Evolutionary conservation across 441 rosid genomes (phyloP).

Genomic region (Lepidium campestre): DNA sequence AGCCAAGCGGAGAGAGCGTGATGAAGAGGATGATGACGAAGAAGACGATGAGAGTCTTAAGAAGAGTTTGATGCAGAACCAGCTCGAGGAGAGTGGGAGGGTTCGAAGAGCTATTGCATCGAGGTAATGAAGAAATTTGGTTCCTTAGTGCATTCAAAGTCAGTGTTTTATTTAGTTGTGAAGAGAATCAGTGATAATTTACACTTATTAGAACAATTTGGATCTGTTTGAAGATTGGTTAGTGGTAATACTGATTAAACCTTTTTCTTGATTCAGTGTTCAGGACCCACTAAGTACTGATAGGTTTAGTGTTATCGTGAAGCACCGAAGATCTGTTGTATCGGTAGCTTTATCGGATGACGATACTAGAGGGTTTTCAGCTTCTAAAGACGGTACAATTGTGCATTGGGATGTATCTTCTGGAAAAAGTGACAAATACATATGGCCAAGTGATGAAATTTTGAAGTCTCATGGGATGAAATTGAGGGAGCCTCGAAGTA

Average conservation of each 20-base stretch:
- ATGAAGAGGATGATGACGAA: conserved; percentile 38
- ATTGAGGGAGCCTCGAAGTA: conserved; percentile 56
- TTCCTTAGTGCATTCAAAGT: not conserved
- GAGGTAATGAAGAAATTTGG: conserved; percentile 38
- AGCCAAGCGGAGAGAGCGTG: conserved; percentile 37
- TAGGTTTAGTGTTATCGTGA: conserved; percentile 49
- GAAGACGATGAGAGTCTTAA: conserved; percentile 53
- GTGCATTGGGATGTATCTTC: conserved; percentile 80
- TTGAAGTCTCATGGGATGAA: conserved; percentile 72
- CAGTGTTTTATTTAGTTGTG: not conserved
- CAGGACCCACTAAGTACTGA: conserved; percentile 49
- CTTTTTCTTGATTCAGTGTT: conserved; percentile 44
- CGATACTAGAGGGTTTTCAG: conserved; percentile 78
- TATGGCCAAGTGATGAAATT: conserved; percentile 74
- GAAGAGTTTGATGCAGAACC: conserved; percentile 69
- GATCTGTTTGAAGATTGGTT: conserved; percentile 1
- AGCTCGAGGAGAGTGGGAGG: conserved; percentile 85
- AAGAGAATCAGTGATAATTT: not conserved
- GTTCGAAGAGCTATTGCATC: conserved; percentile 64
- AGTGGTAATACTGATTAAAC: conserved; percentile 1
- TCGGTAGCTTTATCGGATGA: conserved; percentile 82
- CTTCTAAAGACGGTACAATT: conserved; percentile 84
- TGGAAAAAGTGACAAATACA: conserved; percentile 62
- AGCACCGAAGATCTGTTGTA: conserved; percentile 79
- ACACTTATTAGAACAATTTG: not conserved